Evolutionary conservation across 306 rosid species (phyloP).

Genomic region (Prinsepia uniflora): DNA sequence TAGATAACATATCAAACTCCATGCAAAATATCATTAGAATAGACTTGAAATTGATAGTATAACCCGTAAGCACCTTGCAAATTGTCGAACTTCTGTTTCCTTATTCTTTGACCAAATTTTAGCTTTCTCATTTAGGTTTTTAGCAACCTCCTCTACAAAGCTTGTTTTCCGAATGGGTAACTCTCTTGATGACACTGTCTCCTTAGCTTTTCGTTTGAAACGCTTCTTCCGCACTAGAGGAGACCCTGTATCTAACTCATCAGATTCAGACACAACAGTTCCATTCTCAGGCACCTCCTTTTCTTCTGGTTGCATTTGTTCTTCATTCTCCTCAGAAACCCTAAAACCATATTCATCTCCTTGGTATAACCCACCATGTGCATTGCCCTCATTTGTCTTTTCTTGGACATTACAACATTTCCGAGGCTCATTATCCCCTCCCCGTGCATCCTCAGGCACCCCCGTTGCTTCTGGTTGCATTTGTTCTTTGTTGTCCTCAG

Average conservation of each 20-base stretch:
- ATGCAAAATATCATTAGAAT: background rate
- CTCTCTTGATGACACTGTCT: conserved; percentile 8
- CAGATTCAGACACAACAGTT: conserved; percentile 34
- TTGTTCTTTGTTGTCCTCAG: conserved; percentile 24
- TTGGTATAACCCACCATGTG: conserved; percentile 15
- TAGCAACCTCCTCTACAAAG: conserved; percentile 4
- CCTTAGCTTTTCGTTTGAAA: conserved; percentile 34
- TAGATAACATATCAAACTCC: background rate
- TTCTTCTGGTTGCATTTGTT: conserved; percentile 17
- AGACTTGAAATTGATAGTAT: background rate
- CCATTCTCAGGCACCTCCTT: conserved; percentile 16
- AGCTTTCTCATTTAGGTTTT: conserved; percentile 12
- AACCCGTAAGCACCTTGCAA: conserved; percentile 26
- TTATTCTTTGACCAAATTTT: conserved; percentile 7
- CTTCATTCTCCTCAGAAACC: conserved; percentile 19
- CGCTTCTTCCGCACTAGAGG: conserved; percentile 15
- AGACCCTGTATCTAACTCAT: conserved; percentile 22
- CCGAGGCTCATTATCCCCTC: background rate
- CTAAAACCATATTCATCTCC: conserved; percentile 9
- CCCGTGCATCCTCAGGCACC: conserved; percentile 25
- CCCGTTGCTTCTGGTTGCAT: conserved; percentile 10
- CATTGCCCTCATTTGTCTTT: conserved; percentile 9
- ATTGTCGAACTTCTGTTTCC: background rate
- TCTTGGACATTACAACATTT: background rate
- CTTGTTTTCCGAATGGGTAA: conserved; percentile 8